Conservation (phyloP, 768 basidiomycete species). For the Leccinum olivaceopallidum region DNA sequence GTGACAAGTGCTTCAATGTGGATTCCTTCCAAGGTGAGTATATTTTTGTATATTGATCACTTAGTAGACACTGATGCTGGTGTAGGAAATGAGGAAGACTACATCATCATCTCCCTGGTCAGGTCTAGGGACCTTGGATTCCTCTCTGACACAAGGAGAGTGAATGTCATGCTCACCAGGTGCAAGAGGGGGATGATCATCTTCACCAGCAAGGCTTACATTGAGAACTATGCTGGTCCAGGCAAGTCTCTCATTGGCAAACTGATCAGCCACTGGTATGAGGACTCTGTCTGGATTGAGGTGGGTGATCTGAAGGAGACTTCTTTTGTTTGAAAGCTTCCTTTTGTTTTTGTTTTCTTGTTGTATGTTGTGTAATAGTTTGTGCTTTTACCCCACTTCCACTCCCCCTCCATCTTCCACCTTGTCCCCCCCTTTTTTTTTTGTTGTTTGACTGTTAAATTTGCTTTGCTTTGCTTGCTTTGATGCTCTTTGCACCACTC, state of each 20-base stretch:
- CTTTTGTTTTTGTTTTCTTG: background rate
- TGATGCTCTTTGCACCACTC: background rate
- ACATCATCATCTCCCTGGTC: constrained; percentile 72
- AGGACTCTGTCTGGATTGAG: constrained; percentile 38
- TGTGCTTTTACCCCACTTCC: background rate
- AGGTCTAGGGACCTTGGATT: constrained; percentile 68
- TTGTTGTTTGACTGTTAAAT: background rate
- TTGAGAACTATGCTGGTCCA: constrained; percentile 54
- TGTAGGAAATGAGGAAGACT: constrained; percentile 81
- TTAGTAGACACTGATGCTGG: background rate
- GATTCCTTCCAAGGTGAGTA: constrained; percentile 76
- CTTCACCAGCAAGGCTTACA: constrained; percentile 59
- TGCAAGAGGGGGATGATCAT: constrained; percentile 82
- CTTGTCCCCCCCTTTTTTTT: background rate
- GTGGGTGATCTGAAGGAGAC: constrained; percentile 29
- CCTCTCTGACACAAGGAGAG: constrained; percentile 59
- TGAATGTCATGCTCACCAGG: constrained; percentile 88
- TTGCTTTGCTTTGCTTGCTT: background rate
- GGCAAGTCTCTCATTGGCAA: constrained; percentile 43
- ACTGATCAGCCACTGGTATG: constrained; percentile 34
- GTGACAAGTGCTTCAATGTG: constrained; percentile 73
- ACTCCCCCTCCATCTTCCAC: background rate
- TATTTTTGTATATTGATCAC: constrained; percentile 3
- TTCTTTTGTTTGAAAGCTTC: constrained; percentile 16
- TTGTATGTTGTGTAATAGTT: constrained; percentile 1